phyloP scores from a whole-genome alignment of 1,139 yeast genomes.

The Geotrichum fermentans region DNA sequence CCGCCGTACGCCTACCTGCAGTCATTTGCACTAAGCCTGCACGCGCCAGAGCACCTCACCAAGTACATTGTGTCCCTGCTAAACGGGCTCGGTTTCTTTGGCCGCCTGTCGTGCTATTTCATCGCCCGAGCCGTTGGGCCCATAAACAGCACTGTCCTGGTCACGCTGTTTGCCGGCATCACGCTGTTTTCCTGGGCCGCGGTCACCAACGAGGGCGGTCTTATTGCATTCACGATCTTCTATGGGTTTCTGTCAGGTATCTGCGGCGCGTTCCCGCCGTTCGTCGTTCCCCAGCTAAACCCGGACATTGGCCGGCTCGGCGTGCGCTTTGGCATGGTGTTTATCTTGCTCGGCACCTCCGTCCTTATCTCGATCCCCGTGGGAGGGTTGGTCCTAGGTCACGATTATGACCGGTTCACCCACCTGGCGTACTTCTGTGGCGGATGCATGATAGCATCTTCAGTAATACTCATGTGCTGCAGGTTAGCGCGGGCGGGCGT shows the following conservation, averaged over 20 bases:
- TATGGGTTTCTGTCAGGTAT: slow-evolving; percentile 51
- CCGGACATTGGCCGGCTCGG: slow-evolving; percentile 39
- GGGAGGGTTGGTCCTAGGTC: slow-evolving; percentile 17
- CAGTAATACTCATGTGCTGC: slow-evolving; percentile 1
- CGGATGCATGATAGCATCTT: slow-evolving; percentile 3
- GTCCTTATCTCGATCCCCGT: slow-evolving; percentile 16
- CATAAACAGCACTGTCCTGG: slow-evolving; percentile 12
- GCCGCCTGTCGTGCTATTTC: slow-evolving; percentile 13
- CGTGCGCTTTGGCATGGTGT: slow-evolving; percentile 57
- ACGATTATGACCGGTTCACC: slow-evolving; percentile 3
- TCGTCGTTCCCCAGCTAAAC: slow-evolving; percentile 48
- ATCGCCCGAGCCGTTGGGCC: slow-evolving; percentile 16
- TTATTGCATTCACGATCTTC: slow-evolving; percentile 13
- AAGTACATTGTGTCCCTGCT: slow-evolving; percentile 17
- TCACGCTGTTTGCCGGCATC: slow-evolving; percentile 6
- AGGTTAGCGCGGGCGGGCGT: background rate
- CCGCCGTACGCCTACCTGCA: slow-evolving; percentile 18
- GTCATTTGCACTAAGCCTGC: slow-evolving; percentile 13
- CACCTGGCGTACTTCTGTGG: slow-evolving; percentile 11
- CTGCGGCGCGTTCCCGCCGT: slow-evolving; percentile 44
- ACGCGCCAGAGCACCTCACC: background rate
- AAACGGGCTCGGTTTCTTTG: slow-evolving; percentile 13
- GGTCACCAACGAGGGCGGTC: slow-evolving; percentile 1
- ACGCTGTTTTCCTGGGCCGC: slow-evolving; percentile 9
- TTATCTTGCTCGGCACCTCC: slow-evolving; percentile 33